Base-by-base conservation (phyloP, 2,329 filamentous ascomycete genomes). In the Xylariaceae sp. region DNA sequence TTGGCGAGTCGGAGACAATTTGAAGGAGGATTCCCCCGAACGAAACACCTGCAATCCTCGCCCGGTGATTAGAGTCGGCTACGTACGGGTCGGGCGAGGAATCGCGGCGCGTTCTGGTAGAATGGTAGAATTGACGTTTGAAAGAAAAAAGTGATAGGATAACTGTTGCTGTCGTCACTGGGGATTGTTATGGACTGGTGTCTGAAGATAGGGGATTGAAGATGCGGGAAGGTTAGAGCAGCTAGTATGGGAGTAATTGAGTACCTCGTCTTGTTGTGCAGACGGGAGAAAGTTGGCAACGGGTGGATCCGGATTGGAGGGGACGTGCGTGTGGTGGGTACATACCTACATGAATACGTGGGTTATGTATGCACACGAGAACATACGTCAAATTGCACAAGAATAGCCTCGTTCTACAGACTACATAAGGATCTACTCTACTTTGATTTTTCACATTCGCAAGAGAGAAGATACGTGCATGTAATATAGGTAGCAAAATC, bases 41-140 rank as follows among this genome's bases (percentile, higher is more conserved):
- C 52, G 32, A 4, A 23, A 23, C 52, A 54, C 52, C 50, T 56
- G 60, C 54, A 57, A 58, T 57, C 60, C 60, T 62, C 60, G 57
- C 57, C 54, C 57, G 29, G 46, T 45, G 45, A 29, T 47, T 50
- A 43, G 23, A 21, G 23, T 16, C 29, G 44, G 16, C 50, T 50
- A 26, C 42, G 41, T 32, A 4, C 4, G 42, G 44, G 44, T 54
- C 51, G 50, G 57, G 60, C 54, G 57, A 62, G 60, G 56, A 50
- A 46, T 50, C 41, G 37, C 57, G 56, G 52, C 37, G 49, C 26
- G 48, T 19, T 20, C 21, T 52, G 44, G 26, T 26, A 4, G 4
- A 26, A n/a, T 16, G 37, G 26, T 20, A 26, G 12, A 44, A 29
- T 47, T 21, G 26, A 10, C 26, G 5, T 6, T 10, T 29, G 26